These are phyloP conservation scores for Heliamphora pulchella DNA, from an alignment of 179 eudicot species.

Conservation along the genomic window DNA sequence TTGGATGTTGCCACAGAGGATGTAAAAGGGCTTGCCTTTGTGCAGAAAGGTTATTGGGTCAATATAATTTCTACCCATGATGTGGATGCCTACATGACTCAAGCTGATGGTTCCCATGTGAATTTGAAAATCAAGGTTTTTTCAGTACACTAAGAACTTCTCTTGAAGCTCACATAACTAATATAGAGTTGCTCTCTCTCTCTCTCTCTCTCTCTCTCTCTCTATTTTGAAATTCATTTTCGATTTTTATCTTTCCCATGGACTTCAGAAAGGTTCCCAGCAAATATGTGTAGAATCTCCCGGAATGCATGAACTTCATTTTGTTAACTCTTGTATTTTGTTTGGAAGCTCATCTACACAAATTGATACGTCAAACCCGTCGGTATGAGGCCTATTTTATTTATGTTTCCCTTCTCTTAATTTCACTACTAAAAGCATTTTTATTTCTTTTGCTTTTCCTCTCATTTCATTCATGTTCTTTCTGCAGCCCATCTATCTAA, in stretches of 20 bases:
- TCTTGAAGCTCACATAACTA: not conserved
- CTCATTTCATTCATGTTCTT: conserved; percentile 21
- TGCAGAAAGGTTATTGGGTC: conserved; percentile 86
- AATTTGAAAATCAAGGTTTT: conserved; percentile 63
- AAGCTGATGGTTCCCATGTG: conserved; percentile 58
- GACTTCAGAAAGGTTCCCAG: conserved; percentile 80
- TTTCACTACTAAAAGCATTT: not conserved
- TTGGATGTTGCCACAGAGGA: conserved; percentile 72
- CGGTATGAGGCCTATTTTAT: conserved; percentile 33
- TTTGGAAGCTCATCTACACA: conserved; percentile 66
- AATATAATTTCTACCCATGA: conserved; percentile 73
- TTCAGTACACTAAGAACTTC: not conserved
- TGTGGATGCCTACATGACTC: conserved; percentile 64
- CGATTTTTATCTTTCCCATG: conserved; percentile 10
- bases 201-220: not conserved
- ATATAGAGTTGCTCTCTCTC: not conserved
- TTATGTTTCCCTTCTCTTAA: not conserved
- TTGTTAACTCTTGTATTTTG: conserved; percentile 77
- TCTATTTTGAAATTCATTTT: conserved; percentile 4
- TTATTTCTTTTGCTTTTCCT: not conserved
- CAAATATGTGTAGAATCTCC: conserved; percentile 73
- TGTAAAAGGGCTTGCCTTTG: conserved; percentile 55
- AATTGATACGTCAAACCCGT: conserved; percentile 58
- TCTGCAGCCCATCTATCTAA: conserved; percentile 67
- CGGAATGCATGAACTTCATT: conserved; percentile 81